phyloP scores from a whole-genome alignment of 2,329 filamentous ascomycete species.

The Aureobasidium musti region DNA sequence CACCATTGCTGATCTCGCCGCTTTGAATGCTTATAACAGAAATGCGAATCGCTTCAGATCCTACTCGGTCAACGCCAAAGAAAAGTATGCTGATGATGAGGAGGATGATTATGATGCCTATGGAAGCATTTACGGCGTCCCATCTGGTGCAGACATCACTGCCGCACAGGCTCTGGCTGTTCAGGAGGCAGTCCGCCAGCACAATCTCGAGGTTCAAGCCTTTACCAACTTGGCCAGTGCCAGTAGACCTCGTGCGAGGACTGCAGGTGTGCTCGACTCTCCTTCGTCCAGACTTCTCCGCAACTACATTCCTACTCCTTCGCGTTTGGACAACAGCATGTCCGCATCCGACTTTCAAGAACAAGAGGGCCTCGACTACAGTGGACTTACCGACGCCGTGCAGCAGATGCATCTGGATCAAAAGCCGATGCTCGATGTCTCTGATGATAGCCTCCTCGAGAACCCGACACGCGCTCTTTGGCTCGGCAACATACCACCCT shows the following conservation, averaged over 20 bases:
- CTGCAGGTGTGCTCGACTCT: slow-evolving; percentile 86
- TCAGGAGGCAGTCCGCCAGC: slow-evolving; percentile 76
- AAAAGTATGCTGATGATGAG: slow-evolving; percentile 91
- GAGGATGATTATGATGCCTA: slow-evolving; percentile 66
- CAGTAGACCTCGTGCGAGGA: slow-evolving; percentile 83
- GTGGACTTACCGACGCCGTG: slow-evolving; percentile 77
- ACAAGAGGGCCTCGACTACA: slow-evolving; percentile 74
- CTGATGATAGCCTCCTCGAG: slow-evolving; percentile 78
- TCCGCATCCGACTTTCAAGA: slow-evolving; percentile 73
- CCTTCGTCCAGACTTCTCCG: slow-evolving; percentile 64
- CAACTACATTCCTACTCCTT: slow-evolving; percentile 74
- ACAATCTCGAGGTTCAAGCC: slow-evolving; percentile 91
- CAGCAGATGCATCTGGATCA: slow-evolving; percentile 74
- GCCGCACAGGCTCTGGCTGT: slow-evolving; percentile 60
- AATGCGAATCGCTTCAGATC: slow-evolving; percentile 88
- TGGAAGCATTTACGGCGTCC: slow-evolving; percentile 59
- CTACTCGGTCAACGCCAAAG: slow-evolving; percentile 97
- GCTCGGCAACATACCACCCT: slow-evolving; percentile 96
- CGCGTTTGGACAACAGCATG: slow-evolving; percentile 73
- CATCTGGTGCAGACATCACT: slow-evolving; percentile 59
- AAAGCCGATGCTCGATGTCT: slow-evolving; percentile 64
- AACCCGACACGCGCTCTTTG: slow-evolving; percentile 91
- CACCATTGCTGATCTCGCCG: slow-evolving; percentile 72
- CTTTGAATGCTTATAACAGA: slow-evolving; percentile 73
- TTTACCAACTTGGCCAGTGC: slow-evolving; percentile 82